These are phyloP conservation scores for Suillus plorans DNA, from an alignment of 768 basidiomycete species.

Conservation along the genomic window DNA sequence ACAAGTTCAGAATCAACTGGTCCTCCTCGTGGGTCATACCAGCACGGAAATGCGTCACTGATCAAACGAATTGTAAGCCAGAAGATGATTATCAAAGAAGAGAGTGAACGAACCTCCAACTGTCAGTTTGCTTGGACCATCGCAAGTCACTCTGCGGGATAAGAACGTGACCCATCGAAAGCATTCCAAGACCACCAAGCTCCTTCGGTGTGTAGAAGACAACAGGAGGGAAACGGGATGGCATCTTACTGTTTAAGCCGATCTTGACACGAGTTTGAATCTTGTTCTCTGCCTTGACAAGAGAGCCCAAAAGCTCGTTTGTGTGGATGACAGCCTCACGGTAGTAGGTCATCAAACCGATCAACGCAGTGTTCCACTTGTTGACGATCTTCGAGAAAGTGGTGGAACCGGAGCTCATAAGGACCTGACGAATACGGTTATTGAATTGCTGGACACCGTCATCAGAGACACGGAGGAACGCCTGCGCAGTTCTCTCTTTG, in stretches of 20 bases:
- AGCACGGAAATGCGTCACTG: conserved; percentile 97
- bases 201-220: conserved; percentile 99
- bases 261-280: too few species aligned
- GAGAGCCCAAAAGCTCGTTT: conserved; percentile 89
- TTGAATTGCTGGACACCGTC: too few species aligned
- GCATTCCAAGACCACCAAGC: conserved; percentile 96
- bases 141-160: conserved; percentile 97
- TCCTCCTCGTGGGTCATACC: conserved; percentile 97
- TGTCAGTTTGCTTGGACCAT: conserved; percentile 98
- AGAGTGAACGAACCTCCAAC: conserved; percentile 60
- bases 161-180: conserved; percentile 98
- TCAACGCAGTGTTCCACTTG: too few species aligned
- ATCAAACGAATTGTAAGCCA: background rate
- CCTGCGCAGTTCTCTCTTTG: too few species aligned
- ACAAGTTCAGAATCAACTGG: conserved; percentile 94
- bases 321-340: conserved; percentile 98
- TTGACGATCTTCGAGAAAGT: too few species aligned
- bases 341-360: conserved; percentile 97
- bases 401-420: too few species aligned
- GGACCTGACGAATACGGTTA: too few species aligned
- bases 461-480: too few species aligned
- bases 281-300: conserved; percentile 99
- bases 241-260: conserved; percentile 99
- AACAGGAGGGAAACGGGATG: conserved; percentile 95
- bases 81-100: background rate